A percentile compares a stretch with the other conserved stretches of the same genome.
These are phyloP conservation scores for Aspergillus arachidicola DNA, from an alignment of 2,329 filamentous ascomycete genomes.

Conservation along the genomic window DNA sequence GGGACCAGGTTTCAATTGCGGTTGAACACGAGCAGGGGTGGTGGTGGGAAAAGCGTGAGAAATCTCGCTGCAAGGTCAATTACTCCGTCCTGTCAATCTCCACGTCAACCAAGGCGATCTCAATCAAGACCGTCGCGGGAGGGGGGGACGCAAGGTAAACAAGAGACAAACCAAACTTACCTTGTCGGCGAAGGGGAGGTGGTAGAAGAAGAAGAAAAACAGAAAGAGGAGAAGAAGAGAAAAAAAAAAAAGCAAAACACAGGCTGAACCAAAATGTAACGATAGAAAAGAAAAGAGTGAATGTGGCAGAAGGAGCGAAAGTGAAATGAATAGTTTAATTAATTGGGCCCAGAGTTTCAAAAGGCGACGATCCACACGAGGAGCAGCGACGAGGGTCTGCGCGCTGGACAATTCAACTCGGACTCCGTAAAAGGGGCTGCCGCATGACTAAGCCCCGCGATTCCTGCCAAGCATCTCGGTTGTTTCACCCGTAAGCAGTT, in stretches of 20 bases:
- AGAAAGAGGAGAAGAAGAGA: background rate
- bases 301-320: slow-evolving; percentile 13
- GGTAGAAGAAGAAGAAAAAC: background rate
- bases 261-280: background rate
- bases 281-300: slow-evolving; percentile 6
- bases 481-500: slow-evolving; percentile 18
- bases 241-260: background rate
- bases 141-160: slow-evolving; percentile 13
- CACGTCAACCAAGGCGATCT: slow-evolving; percentile 17
- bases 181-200: slow-evolving; percentile 9
- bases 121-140: slow-evolving; percentile 11
- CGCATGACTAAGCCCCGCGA: slow-evolving; percentile 33
- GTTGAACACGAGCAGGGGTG: slow-evolving; percentile 7
- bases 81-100: slow-evolving; percentile 11
- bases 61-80: slow-evolving; percentile 9
- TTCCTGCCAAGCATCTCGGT: slow-evolving; percentile 17
- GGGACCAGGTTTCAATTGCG: background rate
- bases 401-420: slow-evolving; percentile 4
- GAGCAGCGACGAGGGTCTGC: slow-evolving; percentile 8
- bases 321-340: slow-evolving; percentile 12
- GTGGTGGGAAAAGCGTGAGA: background rate
- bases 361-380: slow-evolving; percentile 23
- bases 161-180: slow-evolving; percentile 18
- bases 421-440: slow-evolving; percentile 40
- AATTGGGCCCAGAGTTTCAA: slow-evolving; percentile 19